A percentile compares a stretch with the other conserved stretches of the same genome.
Evolutionary conservation across 768 basidiomycete species (phyloP).

Genomic region (Omphalotus guepiniiformis): DNA sequence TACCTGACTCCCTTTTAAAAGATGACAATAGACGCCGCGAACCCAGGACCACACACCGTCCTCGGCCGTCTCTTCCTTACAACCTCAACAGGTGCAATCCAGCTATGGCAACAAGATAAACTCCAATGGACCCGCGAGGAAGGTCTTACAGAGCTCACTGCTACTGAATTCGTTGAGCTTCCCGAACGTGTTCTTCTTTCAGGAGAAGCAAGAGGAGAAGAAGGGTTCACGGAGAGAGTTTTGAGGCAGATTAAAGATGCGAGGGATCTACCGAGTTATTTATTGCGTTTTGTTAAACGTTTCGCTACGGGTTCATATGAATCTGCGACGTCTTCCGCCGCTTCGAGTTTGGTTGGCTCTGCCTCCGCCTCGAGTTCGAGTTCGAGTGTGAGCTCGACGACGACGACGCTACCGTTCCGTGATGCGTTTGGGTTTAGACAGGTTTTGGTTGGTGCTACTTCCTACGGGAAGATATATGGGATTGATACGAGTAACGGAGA

Average conservation of each 20-base stretch:
- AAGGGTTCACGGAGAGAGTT: constrained; percentile 48
- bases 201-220: constrained; percentile 34
- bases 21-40: constrained; percentile 52
- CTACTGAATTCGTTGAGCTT: constrained; percentile 72
- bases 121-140: constrained; percentile 82
- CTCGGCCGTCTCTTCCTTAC: constrained; percentile 48
- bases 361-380: constrained; percentile 27
- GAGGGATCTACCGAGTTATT: constrained; percentile 69
- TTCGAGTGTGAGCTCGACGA: too few species aligned
- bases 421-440: constrained; percentile 89
- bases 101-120: constrained; percentile 62
- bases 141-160: constrained; percentile 56
- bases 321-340: constrained; percentile 37
- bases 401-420: constrained; percentile 37
- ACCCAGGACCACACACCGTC: constrained; percentile 31
- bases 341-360: constrained; percentile 24
- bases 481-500: constrained; percentile 77
- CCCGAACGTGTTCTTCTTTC: constrained; percentile 49
- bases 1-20: constrained; percentile 19
- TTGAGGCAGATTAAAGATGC: constrained; percentile 55
- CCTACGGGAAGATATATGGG: constrained; percentile 73
- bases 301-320: constrained; percentile 69
- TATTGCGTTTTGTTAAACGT: constrained; percentile 60
- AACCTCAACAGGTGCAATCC: constrained; percentile 73
- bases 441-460: constrained; percentile 68